phyloP scores from a whole-genome alignment of 1,284 basidiomycete species.

The Prillingera fragicola region DNA sequence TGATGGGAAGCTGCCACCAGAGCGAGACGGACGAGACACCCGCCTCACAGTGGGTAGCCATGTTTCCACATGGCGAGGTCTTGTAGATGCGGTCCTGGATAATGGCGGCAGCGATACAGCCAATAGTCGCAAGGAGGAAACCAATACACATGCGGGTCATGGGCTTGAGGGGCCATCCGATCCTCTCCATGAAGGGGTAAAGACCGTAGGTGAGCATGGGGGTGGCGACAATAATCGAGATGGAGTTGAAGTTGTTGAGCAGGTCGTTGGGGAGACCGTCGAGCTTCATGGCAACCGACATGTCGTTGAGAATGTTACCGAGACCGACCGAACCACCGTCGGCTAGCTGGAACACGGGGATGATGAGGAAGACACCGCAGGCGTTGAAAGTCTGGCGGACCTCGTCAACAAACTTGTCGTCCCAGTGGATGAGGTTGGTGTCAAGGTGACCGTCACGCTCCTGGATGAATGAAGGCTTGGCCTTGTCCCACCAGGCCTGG shows the following conservation, averaged over 20 bases:
- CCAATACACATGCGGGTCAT: conserved; percentile 37
- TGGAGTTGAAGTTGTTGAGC: conserved; percentile 50
- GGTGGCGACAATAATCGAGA: conserved; percentile 49
- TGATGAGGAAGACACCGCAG: conserved; percentile 50
- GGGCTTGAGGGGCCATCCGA: conserved; percentile 37
- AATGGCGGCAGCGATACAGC: conserved; percentile 49
- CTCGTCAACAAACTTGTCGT: conserved; percentile 52
- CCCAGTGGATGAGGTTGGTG: conserved; percentile 47
- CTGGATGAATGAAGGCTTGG: conserved; percentile 46
- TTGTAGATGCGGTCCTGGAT: conserved; percentile 51
- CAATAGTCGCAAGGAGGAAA: conserved; percentile 41
- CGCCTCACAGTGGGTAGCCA: conserved; percentile 43
- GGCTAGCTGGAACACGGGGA: conserved; percentile 50
- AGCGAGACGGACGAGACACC: conserved; percentile 25
- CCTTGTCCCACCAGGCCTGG: conserved; percentile 48
- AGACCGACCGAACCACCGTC: conserved; percentile 45
- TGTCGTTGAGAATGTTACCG: conserved; percentile 45
- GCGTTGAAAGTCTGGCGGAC: conserved; percentile 49
- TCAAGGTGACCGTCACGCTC: conserved; percentile 32
- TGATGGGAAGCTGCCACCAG: conserved; percentile 49
- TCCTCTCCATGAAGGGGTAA: conserved; percentile 48
- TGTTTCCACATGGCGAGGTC: conserved; percentile 47
- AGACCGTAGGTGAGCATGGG: conserved; percentile 49
- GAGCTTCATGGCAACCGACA: conserved; percentile 48
- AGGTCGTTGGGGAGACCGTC: conserved; percentile 52